Conservation (phyloP, 2,329 filamentous ascomycete species). For the Botrytis squamosa region DNA sequence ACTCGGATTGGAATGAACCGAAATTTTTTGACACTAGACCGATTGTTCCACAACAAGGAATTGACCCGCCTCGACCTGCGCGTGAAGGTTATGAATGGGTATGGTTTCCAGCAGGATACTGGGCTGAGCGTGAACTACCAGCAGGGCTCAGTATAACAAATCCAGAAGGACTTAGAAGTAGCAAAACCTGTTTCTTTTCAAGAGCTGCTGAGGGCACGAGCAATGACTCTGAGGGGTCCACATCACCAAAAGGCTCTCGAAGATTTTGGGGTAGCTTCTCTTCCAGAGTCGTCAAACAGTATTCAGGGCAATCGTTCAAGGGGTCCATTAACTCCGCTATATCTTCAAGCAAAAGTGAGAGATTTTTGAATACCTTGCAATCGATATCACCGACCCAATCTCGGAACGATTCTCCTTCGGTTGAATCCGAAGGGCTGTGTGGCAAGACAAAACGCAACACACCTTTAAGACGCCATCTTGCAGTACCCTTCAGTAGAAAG, state of each 20-base stretch:
- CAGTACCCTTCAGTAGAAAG: constrained; percentile 20
- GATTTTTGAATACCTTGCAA: constrained; percentile 18
- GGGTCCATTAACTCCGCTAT: background rate
- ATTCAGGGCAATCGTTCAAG: background rate
- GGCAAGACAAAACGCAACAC: constrained; percentile 31
- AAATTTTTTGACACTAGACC: constrained; percentile 14
- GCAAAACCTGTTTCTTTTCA: constrained; percentile 8
- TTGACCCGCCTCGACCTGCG: constrained; percentile 55
- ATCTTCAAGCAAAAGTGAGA: constrained; percentile 11
- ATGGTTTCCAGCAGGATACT: constrained; percentile 62
- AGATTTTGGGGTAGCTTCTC: constrained; percentile 11
- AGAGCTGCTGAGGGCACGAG: background rate
- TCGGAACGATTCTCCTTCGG: constrained; percentile 21
- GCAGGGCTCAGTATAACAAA: background rate
- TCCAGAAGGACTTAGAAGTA: background rate
- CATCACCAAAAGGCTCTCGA: constrained; percentile 16
- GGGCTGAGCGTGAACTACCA: constrained; percentile 55
- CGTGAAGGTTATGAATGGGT: constrained; percentile 59
- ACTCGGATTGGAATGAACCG: constrained; percentile 29
- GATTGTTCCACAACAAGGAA: constrained; percentile 16
- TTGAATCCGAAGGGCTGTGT: constrained; percentile 27
- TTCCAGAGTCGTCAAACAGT: constrained; percentile 15
- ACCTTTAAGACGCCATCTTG: constrained; percentile 15
- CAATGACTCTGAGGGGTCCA: constrained; percentile 11
- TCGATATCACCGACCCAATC: constrained; percentile 22